Base-by-base conservation (phyloP, 805 yeast species). In the Saccharomyces kudriavzevii region DNA sequence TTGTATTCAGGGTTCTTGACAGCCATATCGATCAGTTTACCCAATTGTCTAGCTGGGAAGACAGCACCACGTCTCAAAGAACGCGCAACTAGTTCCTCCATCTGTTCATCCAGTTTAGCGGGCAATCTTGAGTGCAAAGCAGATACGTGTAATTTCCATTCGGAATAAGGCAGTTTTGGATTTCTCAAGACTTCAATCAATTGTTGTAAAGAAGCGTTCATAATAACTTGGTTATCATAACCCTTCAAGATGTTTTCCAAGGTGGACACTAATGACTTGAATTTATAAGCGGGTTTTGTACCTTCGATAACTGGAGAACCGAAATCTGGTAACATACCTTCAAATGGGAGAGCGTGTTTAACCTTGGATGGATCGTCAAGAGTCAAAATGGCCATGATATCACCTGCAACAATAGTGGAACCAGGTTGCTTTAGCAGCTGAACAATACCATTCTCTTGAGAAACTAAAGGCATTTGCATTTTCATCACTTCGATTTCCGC, bases 401-500 rank as follows among this genome's bases (percentile, higher is more conserved):
- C 99, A 74, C 99, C 99, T 49, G 97, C 97, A 62, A 82, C 82
- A 55, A 94, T 86, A 27, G 96, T 89, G n/a, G 98, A 86, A 51
- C 99, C 99, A 9, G 99, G 98, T 75, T 94, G 99, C 73, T 94
- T 92, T 68, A 94, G 83, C 46, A 90, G 76, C 75, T 92, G 97
- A 52, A 91, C 88, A 54, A 80, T 77, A 79, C 99, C 99, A 65
- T 87, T 86, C 71, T 92, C 99, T 71, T 84, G 89, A 22, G 97
- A 92, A 66, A 91, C 76, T 64, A 94, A 79, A 50, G 99, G 97
- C 97, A 94, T 94, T 73, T 91, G 90, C 99, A 94, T 94, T 74
- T 94, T 94, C 99, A 94, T 94, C 61, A 94, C 99, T 75, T 94
- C 99, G 54, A 94, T 97, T 75, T 94, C 99, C 45, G 99, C 99